A percentile compares a stretch with the other conserved stretches of the same genome.
These are phyloP conservation scores for Pleurotus tuoliensis DNA, from an alignment of 768 basidiomycete species.

Conservation along the genomic window DNA sequence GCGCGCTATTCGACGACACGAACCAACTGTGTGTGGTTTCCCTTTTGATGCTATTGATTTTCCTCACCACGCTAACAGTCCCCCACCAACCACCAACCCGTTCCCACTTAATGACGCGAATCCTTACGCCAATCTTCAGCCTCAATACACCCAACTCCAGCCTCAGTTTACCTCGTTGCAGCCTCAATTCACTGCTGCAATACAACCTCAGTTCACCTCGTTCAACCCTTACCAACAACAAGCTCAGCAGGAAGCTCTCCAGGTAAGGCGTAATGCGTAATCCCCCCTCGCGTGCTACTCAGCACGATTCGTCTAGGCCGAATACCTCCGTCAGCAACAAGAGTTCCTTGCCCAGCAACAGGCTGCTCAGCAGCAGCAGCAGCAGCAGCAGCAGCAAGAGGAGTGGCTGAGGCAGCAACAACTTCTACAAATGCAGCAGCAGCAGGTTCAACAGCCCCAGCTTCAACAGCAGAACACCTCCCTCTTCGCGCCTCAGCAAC, in stretches of 20 bases:
- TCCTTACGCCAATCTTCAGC: conserved; percentile 40
- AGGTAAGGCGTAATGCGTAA: conserved; percentile 27
- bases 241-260: conserved; percentile 83
- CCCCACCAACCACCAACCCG: conserved; percentile 38
- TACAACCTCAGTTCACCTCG: conserved; percentile 84
- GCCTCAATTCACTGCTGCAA: conserved; percentile 58
- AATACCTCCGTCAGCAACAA: conserved; percentile 74
- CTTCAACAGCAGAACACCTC: conserved; percentile 31
- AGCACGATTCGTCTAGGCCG: conserved; percentile 44
- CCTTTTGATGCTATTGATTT: no score
- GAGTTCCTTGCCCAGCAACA: conserved; percentile 52
- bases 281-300: background rate
- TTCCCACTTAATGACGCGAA: conserved; percentile 64
- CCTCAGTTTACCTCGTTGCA: conserved; percentile 61
- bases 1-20: conserved; percentile 82
- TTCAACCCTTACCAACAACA: conserved; percentile 96
- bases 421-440: conserved; percentile 45
- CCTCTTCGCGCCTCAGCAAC: conserved; percentile 43
- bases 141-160: conserved; percentile 47
- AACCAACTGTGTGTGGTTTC: conserved; percentile 61
- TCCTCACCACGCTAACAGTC: conserved; percentile 14
- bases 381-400: conserved; percentile 47
- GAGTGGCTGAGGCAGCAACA: conserved; percentile 43
- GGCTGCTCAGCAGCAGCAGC: conserved; percentile 51
- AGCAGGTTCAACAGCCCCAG: conserved; percentile 40